Evolutionary conservation across 306 rosid genomes (phyloP).

Genomic region (Purshia tridentata): DNA sequence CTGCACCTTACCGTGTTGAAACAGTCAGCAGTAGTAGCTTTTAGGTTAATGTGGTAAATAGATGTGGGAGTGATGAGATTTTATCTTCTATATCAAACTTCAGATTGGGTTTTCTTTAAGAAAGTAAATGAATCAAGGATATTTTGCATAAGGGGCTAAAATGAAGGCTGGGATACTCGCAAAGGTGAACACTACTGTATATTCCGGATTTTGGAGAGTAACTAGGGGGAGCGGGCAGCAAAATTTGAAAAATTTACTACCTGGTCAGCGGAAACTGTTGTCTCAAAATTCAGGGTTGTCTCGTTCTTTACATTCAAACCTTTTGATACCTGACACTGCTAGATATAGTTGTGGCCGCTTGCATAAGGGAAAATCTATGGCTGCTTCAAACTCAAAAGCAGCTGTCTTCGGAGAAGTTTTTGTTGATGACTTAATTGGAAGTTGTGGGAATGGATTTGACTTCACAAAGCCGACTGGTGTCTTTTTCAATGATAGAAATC

Average conservation of each 20-base stretch:
- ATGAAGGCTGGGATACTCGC: slow-evolving; percentile 59
- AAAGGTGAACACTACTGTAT: slow-evolving; percentile 52
- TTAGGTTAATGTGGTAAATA: slow-evolving; percentile 15
- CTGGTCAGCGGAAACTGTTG: slow-evolving; percentile 36
- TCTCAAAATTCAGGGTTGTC: slow-evolving; percentile 33
- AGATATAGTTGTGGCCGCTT: slow-evolving; percentile 19
- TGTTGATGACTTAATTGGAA: slow-evolving; percentile 52
- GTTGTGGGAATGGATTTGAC: slow-evolving; percentile 42
- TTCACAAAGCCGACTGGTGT: slow-evolving; percentile 50
- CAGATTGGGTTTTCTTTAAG: slow-evolving; percentile 22
- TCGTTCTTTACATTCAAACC: slow-evolving; percentile 39
- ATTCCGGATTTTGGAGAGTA: slow-evolving; percentile 39
- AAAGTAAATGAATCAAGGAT: slow-evolving; percentile 26
- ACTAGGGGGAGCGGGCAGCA: slow-evolving; percentile 31
- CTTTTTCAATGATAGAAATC: slow-evolving; percentile 44
- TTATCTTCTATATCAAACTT: slow-evolving; percentile 16
- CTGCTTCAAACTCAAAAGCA: slow-evolving; percentile 55
- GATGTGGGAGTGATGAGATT: slow-evolving; percentile 45
- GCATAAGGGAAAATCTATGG: slow-evolving; percentile 46
- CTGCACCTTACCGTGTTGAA: slow-evolving; percentile 17
- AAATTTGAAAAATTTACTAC: slow-evolving; percentile 19
- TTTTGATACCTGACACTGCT: slow-evolving; percentile 19
- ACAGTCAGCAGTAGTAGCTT: slow-evolving; percentile 6
- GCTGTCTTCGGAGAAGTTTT: slow-evolving; percentile 61
- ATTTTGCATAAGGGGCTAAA: slow-evolving; percentile 42